Conservation (phyloP, 2,329 filamentous ascomycete species). For the Chaetomiaceae sp. region DNA sequence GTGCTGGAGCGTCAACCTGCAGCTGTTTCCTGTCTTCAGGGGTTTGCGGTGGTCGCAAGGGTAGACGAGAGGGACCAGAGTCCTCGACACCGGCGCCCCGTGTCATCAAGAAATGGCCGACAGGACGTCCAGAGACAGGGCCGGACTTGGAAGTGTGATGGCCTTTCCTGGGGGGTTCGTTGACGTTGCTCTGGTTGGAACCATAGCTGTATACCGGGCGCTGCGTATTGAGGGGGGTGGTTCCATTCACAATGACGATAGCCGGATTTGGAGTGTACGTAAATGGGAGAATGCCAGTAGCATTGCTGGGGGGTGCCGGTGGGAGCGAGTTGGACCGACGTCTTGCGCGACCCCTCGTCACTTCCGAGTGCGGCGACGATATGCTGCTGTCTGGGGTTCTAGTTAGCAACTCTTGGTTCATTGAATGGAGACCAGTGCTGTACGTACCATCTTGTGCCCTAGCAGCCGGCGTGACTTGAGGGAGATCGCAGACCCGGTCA, state of each 20-base stretch:
- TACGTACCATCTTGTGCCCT: too few relatives aligned
- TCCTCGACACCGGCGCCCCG: neutral
- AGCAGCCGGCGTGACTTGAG: too few relatives aligned
- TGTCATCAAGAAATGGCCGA: neutral
- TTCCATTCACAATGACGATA: neutral
- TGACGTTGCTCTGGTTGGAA: neutral
- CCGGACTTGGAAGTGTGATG: constrained; percentile 15
- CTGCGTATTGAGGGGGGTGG: neutral
- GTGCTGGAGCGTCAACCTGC: too few relatives aligned
- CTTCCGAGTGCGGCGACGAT: too few relatives aligned
- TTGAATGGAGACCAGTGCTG: too few relatives aligned
- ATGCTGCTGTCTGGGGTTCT: too few relatives aligned
- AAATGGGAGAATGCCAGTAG: neutral
- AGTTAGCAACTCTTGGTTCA: too few relatives aligned
- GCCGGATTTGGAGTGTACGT: neutral
- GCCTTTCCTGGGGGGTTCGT: neutral
- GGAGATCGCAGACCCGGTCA: too few relatives aligned
- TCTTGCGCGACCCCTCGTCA: neutral
- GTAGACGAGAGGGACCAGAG: constrained; percentile 17
- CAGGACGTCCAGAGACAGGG: neutral
- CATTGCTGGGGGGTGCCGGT: neutral
- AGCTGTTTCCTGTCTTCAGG: too few relatives aligned
- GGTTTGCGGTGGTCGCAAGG: neutral
- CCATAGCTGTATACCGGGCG: neutral
- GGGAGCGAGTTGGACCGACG: constrained; percentile 2